These are phyloP conservation scores for Penicillium olsonii DNA, from an alignment of 2,329 filamentous ascomycete genomes.

Conservation along the genomic window DNA sequence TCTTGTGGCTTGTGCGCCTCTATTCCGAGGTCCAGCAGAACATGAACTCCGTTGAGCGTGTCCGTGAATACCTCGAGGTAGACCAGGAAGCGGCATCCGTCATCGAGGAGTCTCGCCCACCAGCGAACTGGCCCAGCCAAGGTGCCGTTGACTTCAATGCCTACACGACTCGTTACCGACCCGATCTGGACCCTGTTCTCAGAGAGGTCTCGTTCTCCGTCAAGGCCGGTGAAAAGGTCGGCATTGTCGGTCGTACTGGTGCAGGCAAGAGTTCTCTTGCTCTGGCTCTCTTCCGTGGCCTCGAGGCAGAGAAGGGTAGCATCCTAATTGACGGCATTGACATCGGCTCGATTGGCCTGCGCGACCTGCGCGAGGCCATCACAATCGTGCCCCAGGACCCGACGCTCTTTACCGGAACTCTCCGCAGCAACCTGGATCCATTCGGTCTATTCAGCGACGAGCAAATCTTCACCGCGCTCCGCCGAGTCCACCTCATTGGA, in stretches of 20 bases:
- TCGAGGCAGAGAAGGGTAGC: conserved; percentile 86
- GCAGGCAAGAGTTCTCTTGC: conserved; percentile 96
- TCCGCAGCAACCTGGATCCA: conserved; percentile 89
- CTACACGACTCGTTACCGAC: conserved; percentile 86
- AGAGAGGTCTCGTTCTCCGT: conserved; percentile 85
- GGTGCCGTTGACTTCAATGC: conserved; percentile 84
- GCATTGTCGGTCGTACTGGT: conserved; percentile 92
- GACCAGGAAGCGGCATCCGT: conserved; percentile 86
- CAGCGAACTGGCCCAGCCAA: conserved; percentile 78
- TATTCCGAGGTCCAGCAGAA: conserved; percentile 97
- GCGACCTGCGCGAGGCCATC: conserved; percentile 87
- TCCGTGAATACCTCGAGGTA: conserved; percentile 95
- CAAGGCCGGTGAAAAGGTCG: conserved; percentile 83
- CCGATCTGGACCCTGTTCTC: conserved; percentile 84
- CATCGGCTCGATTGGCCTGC: conserved; percentile 85
- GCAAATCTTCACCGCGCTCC: conserved; percentile 81
- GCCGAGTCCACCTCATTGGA: conserved; percentile 81
- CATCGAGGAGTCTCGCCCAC: conserved; percentile 75
- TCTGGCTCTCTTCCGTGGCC: conserved; percentile 85
- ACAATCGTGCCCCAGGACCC: conserved; percentile 97
- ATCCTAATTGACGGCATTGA: conserved; percentile 92
- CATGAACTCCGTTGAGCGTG: conserved; percentile 97
- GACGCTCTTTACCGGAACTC: conserved; percentile 88
- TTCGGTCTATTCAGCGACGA: conserved; percentile 88
- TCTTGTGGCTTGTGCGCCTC: conserved; percentile 91